phyloP scores from a whole-genome alignment of 208 protist genomes.

The Acanthamoeba royreba region DNA sequence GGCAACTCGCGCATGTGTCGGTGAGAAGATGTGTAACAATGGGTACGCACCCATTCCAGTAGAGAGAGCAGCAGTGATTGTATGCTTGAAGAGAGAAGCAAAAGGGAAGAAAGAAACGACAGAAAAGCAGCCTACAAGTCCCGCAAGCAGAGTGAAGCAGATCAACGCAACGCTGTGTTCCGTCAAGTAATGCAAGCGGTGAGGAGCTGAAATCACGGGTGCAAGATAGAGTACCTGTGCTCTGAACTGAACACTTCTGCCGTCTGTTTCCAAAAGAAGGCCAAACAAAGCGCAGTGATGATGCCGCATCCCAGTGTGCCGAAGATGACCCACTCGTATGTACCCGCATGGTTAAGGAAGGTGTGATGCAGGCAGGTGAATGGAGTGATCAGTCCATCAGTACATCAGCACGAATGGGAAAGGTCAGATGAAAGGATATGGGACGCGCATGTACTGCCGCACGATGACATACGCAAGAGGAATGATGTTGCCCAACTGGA shows the following conservation, averaged over 20 bases:
- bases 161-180: not conserved
- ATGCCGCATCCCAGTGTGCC: not conserved
- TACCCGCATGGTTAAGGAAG: no score
- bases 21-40: no score
- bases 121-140: slow-evolving; percentile 2
- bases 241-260: not conserved
- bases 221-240: not conserved
- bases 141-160: not conserved
- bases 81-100: not conserved
- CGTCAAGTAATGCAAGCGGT: no score
- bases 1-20: no score
- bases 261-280: not conserved
- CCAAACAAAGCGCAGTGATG: not conserved
- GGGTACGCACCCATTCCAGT: not conserved
- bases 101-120: slow-evolving; percentile 35
- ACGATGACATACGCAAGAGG: not conserved
- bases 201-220: not conserved
- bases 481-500: slow-evolving; percentile 33
- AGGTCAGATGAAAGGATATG: not conserved
- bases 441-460: not conserved
- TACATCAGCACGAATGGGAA: no score
- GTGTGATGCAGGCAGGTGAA: not conserved
- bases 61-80: not conserved
- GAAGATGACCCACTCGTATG: not conserved
- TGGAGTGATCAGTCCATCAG: no score